These are phyloP conservation scores for Blechomonas ayalai DNA, from an alignment of 208 protist species.

Conservation along the genomic window DNA sequence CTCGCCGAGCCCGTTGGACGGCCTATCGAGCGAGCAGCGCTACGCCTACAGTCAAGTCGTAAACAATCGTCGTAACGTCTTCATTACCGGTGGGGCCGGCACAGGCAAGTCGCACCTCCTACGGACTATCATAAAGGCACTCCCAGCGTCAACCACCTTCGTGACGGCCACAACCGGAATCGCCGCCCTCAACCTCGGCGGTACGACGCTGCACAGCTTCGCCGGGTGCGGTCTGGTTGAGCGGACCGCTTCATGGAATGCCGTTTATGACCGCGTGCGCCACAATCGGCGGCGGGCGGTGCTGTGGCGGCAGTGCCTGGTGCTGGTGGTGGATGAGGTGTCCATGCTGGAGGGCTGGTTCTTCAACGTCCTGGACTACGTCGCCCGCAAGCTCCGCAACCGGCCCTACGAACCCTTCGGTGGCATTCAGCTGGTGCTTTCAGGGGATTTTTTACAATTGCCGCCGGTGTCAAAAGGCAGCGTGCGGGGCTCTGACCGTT, in stretches of 20 bases:
- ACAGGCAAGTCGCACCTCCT: slow-evolving; percentile 87
- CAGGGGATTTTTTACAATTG: slow-evolving; percentile 91
- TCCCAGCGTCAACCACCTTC: slow-evolving; percentile 43
- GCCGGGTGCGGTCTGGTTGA: slow-evolving; percentile 63
- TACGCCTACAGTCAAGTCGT: slow-evolving; percentile 40
- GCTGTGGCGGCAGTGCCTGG: slow-evolving; percentile 48
- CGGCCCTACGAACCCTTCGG: slow-evolving; percentile 63
- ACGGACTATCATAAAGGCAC: slow-evolving; percentile 47
- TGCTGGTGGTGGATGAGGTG: slow-evolving; percentile 89
- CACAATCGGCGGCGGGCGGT: slow-evolving; percentile 13
- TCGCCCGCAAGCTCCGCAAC: slow-evolving; percentile 58
- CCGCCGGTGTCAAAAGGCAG: slow-evolving; percentile 46
- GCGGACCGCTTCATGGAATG: slow-evolving; percentile 2
- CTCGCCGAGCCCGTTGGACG: not conserved
- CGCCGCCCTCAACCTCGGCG: slow-evolving; percentile 80
- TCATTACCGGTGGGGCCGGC: slow-evolving; percentile 84
- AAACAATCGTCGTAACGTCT: slow-evolving; percentile 40
- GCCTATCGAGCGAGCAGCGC: slow-evolving; percentile 61
- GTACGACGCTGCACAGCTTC: slow-evolving; percentile 84
- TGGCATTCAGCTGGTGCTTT: slow-evolving; percentile 89
- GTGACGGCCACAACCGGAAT: slow-evolving; percentile 85
- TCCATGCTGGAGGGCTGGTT: slow-evolving; percentile 84
- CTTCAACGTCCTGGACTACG: slow-evolving; percentile 75
- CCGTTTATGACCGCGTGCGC: slow-evolving; percentile 23
- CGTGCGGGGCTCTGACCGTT: not conserved